A percentile compares a stretch with the other conserved stretches of the same genome.
Evolutionary conservation across 768 basidiomycete species (phyloP).

Genomic region (Podaxis sp.): DNA sequence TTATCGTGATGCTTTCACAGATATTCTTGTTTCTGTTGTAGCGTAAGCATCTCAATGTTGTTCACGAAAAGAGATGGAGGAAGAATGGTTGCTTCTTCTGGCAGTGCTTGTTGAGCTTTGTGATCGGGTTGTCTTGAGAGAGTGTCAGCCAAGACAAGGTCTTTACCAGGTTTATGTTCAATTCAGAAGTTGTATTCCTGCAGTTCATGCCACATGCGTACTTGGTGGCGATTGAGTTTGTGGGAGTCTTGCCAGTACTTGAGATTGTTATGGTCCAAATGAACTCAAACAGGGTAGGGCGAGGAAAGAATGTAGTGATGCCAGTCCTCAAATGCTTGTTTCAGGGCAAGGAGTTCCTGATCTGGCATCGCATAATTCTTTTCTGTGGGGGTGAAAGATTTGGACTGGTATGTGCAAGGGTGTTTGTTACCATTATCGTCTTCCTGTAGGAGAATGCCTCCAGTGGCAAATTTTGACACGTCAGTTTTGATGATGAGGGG

Average conservation of each 20-base stretch:
- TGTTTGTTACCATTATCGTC: not conserved
- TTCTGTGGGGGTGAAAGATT: not conserved
- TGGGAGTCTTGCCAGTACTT: constrained; percentile 24
- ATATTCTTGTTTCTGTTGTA: too few relatives aligned
- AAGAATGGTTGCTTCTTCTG: not conserved
- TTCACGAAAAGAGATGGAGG: too few relatives aligned
- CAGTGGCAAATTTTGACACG: constrained; percentile 6
- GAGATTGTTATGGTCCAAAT: constrained; percentile 11
- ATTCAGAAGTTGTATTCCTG: constrained; percentile 26
- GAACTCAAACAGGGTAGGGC: not conserved
- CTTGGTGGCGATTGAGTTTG: constrained; percentile 24
- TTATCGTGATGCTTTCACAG: too few relatives aligned
- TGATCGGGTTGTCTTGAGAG: constrained; percentile 21
- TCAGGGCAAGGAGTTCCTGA: not conserved
- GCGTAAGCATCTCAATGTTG: too few relatives aligned
- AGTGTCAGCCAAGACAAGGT: constrained; percentile 19
- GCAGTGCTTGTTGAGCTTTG: constrained; percentile 18
- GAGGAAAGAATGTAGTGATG: constrained; percentile 11
- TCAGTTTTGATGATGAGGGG: not conserved
- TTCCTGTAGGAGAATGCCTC: constrained; percentile 12
- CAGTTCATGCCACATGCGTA: constrained; percentile 27
- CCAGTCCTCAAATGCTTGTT: constrained; percentile 12
- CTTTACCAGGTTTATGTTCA: constrained; percentile 26
- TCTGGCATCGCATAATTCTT: not conserved
- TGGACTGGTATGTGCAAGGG: constrained; percentile 1